A percentile compares a stretch with the other conserved stretches of the same genome.
phyloP scores from a whole-genome alignment of 2,329 filamentous ascomycete genomes.

The Diplodia scrobiculata region DNA sequence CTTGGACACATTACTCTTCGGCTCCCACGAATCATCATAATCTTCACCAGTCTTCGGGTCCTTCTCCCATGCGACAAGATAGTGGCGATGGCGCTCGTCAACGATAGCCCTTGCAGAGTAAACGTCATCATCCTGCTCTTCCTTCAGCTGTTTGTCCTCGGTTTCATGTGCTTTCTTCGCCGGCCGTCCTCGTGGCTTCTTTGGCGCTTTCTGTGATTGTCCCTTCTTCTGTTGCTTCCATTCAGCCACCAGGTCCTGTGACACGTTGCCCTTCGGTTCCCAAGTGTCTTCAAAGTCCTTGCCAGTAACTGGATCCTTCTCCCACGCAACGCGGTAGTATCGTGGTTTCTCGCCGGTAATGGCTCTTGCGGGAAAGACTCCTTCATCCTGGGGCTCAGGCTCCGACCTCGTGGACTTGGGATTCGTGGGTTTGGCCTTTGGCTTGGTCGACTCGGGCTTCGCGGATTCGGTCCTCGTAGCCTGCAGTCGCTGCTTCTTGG shows the following conservation, averaged over 20 bases:
- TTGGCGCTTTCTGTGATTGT: background rate
- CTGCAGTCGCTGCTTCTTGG: background rate
- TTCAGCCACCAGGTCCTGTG: background rate
- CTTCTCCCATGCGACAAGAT: background rate
- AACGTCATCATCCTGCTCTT: background rate
- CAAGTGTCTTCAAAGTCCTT: background rate
- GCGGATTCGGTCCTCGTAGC: background rate
- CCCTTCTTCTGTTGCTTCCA: background rate
- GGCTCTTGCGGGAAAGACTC: background rate
- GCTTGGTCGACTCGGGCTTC: background rate
- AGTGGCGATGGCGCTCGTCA: background rate
- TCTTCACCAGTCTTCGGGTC: background rate
- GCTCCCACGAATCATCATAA: background rate
- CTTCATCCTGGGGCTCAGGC: background rate
- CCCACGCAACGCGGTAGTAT: background rate
- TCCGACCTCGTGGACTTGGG: background rate
- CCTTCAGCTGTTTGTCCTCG: background rate
- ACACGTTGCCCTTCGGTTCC: background rate
- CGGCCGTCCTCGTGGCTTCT: background rate
- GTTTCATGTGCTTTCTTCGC: background rate
- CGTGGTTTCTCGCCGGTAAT: background rate
- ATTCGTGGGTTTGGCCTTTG: too few species aligned
- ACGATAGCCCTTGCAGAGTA: background rate
- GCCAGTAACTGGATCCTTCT: background rate
- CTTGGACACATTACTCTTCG: background rate